These are phyloP conservation scores for Podaxis mareebaensis DNA, from an alignment of 768 basidiomycete genomes.

Conservation along the genomic window DNA sequence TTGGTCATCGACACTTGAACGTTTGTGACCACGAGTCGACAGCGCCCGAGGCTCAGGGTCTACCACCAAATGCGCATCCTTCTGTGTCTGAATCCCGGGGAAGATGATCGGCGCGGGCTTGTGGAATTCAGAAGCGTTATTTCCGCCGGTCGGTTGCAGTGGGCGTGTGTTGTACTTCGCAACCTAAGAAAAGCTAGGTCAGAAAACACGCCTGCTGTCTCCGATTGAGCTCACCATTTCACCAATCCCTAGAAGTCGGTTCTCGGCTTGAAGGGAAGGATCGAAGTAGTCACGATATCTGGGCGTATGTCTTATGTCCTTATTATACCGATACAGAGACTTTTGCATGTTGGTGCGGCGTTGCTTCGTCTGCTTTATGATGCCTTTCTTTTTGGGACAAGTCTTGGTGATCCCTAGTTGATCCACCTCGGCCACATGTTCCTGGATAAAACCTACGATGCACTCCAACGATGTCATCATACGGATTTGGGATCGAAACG, in stretches of 20 bases:
- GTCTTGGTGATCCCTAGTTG: constrained; percentile 49
- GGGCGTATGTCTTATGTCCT: constrained; percentile 39
- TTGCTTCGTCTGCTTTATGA: constrained; percentile 41
- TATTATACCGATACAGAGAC: constrained; percentile 58
- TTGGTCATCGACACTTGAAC: constrained; percentile 32
- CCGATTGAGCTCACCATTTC: constrained; percentile 43
- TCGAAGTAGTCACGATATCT: constrained; percentile 72
- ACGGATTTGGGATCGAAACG: background rate
- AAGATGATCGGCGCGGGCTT: background rate
- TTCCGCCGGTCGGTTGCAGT: constrained; percentile 10
- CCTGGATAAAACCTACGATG: constrained; percentile 58
- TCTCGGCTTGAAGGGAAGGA: constrained; percentile 59
- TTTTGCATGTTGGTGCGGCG: constrained; percentile 52
- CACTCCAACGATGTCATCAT: background rate
- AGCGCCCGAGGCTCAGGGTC: constrained; percentile 13
- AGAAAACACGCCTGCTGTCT: background rate
- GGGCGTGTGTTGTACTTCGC: constrained; percentile 16
- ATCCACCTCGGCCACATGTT: constrained; percentile 47
- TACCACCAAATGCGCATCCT: constrained; percentile 29
- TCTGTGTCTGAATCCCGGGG: constrained; percentile 38
- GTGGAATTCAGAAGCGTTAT: background rate
- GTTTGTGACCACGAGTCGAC: constrained; percentile 22
- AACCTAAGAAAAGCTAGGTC: background rate
- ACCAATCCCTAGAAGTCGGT: constrained; percentile 57
- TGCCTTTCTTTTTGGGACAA: constrained; percentile 36